Conservation (phyloP, 805 yeast genomes). For the Cyberlindnera euphorbiae region DNA sequence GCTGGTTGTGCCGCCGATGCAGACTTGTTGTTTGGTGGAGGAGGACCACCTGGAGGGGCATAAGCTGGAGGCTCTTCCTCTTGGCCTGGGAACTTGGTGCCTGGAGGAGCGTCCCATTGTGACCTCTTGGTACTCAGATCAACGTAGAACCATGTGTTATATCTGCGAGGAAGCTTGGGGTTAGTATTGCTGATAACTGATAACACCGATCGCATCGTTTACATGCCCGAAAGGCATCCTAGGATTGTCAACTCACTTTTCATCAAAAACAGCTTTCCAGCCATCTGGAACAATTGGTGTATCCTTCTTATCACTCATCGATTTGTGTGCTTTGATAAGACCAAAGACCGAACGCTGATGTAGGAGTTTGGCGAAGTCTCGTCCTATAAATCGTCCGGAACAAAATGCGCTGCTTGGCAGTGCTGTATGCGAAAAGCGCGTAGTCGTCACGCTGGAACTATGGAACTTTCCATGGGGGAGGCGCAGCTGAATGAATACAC, state of each 20-base stretch:
- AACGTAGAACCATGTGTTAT: slow-evolving; percentile 78
- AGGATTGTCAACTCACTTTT: slow-evolving; percentile 38
- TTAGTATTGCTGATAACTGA: too few species aligned
- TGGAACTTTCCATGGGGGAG: too few species aligned
- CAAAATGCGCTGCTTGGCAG: too few species aligned
- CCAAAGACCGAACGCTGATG: too few species aligned
- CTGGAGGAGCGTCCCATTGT: slow-evolving; percentile 86
- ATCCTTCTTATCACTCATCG: slow-evolving; percentile 6
- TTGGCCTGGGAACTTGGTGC: slow-evolving; percentile 39
- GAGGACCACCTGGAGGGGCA: slow-evolving; percentile 12
- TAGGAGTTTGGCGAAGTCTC: too few species aligned
- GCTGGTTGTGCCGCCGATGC: slow-evolving; percentile 5
- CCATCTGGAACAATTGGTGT: slow-evolving; percentile 59
- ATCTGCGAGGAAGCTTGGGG: slow-evolving; percentile 22
- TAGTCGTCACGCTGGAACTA: too few species aligned
- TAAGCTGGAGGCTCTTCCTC: slow-evolving; percentile 39
- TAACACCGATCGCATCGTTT: too few species aligned
- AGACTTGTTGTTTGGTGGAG: slow-evolving; percentile 6
- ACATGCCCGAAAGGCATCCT: too few species aligned
- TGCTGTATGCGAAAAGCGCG: neutral
- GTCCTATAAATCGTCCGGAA: too few species aligned
- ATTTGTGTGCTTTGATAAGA: neutral
- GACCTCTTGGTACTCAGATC: slow-evolving; percentile 64
- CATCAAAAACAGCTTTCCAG: slow-evolving; percentile 73
- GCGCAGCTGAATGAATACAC: too few species aligned